Percentiles rank a stretch among this genome's conserved stretches.
These are phyloP conservation scores for Boletellus sp. DNA, from an alignment of 768 basidiomycete genomes.

Conservation along the genomic window DNA sequence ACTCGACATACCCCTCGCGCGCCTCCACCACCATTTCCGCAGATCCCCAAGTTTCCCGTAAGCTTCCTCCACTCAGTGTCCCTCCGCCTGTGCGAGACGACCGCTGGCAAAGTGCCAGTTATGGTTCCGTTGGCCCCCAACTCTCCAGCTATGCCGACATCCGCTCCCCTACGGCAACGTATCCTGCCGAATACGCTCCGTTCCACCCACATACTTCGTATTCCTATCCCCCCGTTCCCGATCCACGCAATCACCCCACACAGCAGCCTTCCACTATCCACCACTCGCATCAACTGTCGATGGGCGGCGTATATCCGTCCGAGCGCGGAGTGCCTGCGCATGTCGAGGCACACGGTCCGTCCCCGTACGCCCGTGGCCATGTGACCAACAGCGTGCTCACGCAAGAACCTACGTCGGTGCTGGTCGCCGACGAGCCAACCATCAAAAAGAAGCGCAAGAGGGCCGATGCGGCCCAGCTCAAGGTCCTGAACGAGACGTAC, in stretches of 20 bases:
- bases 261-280: conserved; percentile 24
- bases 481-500: conserved; percentile 78
- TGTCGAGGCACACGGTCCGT: conserved; percentile 37
- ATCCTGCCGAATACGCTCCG: conserved; percentile 50
- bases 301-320: conserved; percentile 25
- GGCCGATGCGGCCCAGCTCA: conserved; percentile 75
- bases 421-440: conserved; percentile 56
- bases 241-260: conserved; percentile 31
- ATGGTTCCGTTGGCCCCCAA: conserved; percentile 35
- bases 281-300: conserved; percentile 28
- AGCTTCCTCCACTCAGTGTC: conserved; percentile 52
- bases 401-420: conserved; percentile 31
- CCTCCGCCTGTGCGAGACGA: conserved; percentile 46
- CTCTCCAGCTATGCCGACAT: conserved; percentile 41
- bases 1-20: conserved; percentile 46
- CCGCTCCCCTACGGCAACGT: conserved; percentile 63
- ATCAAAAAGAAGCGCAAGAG: conserved; percentile 89
- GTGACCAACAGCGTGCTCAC: conserved; percentile 32
- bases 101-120: conserved; percentile 43
- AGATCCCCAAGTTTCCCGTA: conserved; percentile 50
- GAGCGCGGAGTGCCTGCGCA: conserved; percentile 39
- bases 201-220: conserved; percentile 39
- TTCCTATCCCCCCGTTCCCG: conserved; percentile 34
- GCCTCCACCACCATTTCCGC: conserved; percentile 46
- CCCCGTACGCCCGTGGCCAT: conserved; percentile 49